Conservation (phyloP, 495 filamentous ascomycete species). For the Chlorociboria aeruginascens region DNA sequence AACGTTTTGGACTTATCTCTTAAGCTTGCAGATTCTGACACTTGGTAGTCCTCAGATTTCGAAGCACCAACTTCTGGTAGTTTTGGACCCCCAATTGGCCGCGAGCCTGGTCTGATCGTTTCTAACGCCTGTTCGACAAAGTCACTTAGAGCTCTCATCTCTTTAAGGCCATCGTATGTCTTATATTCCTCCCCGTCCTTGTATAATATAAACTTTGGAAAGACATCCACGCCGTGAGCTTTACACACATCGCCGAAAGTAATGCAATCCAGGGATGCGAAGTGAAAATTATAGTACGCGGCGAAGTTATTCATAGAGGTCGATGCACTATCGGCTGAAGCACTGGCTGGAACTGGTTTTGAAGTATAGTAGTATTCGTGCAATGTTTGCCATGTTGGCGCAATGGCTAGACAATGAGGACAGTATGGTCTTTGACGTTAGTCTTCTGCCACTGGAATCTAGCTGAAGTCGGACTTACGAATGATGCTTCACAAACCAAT, state of each 20-base stretch:
- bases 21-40: slow-evolving; percentile 4
- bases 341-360: slow-evolving; percentile 37
- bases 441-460: background rate
- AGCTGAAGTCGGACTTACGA: slow-evolving; percentile 35
- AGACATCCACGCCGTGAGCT: slow-evolving; percentile 50
- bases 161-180: slow-evolving; percentile 44
- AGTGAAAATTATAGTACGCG: slow-evolving; percentile 83
- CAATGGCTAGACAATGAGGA: slow-evolving; percentile 65
- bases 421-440: slow-evolving; percentile 39
- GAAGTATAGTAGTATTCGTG: slow-evolving; percentile 97
- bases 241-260: slow-evolving; percentile 65
- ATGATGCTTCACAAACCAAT: slow-evolving; percentile 68
- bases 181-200: slow-evolving; percentile 65
- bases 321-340: slow-evolving; percentile 4
- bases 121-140: slow-evolving; percentile 74
- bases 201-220: slow-evolving; percentile 67
- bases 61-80: slow-evolving; percentile 46
- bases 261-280: slow-evolving; percentile 73
- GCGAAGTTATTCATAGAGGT: slow-evolving; percentile 31
- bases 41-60: slow-evolving; percentile 12
- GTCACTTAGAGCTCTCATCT: slow-evolving; percentile 46
- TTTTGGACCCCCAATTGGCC: slow-evolving; percentile 50
- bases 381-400: slow-evolving; percentile 81
- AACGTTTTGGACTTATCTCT: background rate
- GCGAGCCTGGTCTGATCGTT: slow-evolving; percentile 63